Evolutionary conservation across 2,329 filamentous ascomycete genomes (phyloP), one percentile per base, ranked within the genome.

Genomic region (Aspergillus phoenicis): DNA sequence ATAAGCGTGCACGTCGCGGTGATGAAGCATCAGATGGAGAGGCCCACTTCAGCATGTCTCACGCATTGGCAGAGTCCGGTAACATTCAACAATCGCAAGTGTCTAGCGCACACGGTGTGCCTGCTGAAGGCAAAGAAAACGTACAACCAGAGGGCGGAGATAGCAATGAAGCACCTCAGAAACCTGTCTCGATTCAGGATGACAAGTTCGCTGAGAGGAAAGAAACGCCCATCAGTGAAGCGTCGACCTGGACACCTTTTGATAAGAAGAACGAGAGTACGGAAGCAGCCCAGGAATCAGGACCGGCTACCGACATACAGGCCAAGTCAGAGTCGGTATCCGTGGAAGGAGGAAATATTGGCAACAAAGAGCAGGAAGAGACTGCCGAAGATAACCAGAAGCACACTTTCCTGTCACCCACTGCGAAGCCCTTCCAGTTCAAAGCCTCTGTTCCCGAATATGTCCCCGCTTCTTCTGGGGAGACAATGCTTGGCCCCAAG

Each of bases 1-100:
- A 88, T 70, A 97, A 97, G 82, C 87, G 93, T 73, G 87, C 87
- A 64, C 87, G 88, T 66, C 87, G 86, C 61, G 83, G 78, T 49
- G 85, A 82, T 17, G 85, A 84, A 56, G 88, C 90, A 69, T 89
- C 86, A 17, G 88, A 96, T 68, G 85, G 89, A 53, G 87, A 94
- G 24, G 89, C 90, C 22, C 82, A 87, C 55, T 96, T 96, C 74
- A 91, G 91, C 8, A 77, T 78, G 59, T 79, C 81, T 38, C 72
- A 74, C 26, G 73, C 77, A 53, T 64, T 77, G 54, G 64, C 70
- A 6, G 75, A 77, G 56, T 59, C 64, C 8, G 67, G 64, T 43
- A 77, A 77, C 57, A 61, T 52, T 41, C 70, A 70, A 48, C 48
- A 62, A 47, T 56, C 68, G 24, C 69, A 71, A 56, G 64, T 67